Base-by-base conservation (phyloP, 163 green algal genomes). In the Scenedesmus sp. region DNA sequence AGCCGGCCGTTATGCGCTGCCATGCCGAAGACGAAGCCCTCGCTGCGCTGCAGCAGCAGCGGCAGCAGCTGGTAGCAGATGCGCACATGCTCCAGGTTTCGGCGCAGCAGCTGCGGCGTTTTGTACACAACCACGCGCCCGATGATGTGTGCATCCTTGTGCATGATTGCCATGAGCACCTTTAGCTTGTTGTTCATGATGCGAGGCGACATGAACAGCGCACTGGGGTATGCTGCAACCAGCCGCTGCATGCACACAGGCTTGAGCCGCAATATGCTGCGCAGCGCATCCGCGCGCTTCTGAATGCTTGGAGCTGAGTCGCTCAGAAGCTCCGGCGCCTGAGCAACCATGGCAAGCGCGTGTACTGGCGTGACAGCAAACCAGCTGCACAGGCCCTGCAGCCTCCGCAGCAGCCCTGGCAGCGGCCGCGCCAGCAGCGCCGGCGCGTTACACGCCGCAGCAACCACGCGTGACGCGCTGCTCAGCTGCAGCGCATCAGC, bases 111-210 rank as follows among this genome's bases (percentile, higher is more conserved):
- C 85, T 86, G 73, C 46, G 90, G 90, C 8, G 84, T 83, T 10
- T 62, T 88, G 76, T 88, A 88, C 46, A 88, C 90, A 1, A 79
- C 70, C 1, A 93, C 13, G 7, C 34, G 60, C 6, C 85, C 90
- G 4, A 88, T 86, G 13, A 57, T 83, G 46, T 26, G 46, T 2
- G 54, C 81, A 46, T 91, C 85, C n/a, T 91, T 91, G 52, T 88
- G 55, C 52, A 93, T 57, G 74, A 93, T 88, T 12, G 90, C 85
- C 90, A 93, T 93, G 34, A 93, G 77, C 86, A 93, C 86, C n/a
- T 77, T 70, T 8, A 93, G 34, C 62, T 91, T 91, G 90, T 91
- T 93, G 60, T 84, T 64, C 26, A 88, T 13, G n/a, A 93, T 86
- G 56, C 90, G 74, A 15, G 60, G 12, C 1, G 85, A 93, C 59